phyloP scores from a whole-genome alignment of 2,329 filamentous ascomycete species.

The Huntiella moniliformis region DNA sequence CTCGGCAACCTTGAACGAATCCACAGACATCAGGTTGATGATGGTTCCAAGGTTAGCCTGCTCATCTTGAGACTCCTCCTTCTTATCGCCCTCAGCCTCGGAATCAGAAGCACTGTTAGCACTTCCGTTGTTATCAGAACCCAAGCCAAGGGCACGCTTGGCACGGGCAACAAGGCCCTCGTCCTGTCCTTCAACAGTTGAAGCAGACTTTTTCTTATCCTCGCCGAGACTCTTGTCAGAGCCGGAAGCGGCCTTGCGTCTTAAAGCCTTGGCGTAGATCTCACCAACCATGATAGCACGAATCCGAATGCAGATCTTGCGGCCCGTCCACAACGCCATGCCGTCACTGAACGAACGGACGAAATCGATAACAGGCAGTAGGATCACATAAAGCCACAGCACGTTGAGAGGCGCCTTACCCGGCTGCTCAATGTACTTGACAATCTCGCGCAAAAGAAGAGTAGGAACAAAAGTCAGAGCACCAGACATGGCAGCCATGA shows the following conservation, averaged over 20 bases:
- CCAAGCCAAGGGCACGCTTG: slow-evolving; percentile 40
- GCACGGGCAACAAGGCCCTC: slow-evolving; percentile 28
- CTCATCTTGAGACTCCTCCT: slow-evolving; percentile 31
- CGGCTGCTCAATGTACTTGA: slow-evolving; percentile 84
- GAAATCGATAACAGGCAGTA: slow-evolving; percentile 68
- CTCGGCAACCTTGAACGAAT: slow-evolving; percentile 96
- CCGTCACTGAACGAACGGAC: slow-evolving; percentile 68
- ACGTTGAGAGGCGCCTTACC: slow-evolving; percentile 60
- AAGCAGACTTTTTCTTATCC: slow-evolving; percentile 27
- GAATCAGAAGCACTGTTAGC: slow-evolving; percentile 12
- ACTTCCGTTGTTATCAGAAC: slow-evolving; percentile 19
- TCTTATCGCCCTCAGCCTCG: slow-evolving; percentile 16
- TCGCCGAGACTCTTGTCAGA: slow-evolving; percentile 55
- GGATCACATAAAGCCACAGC: slow-evolving; percentile 86
- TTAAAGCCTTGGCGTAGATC: slow-evolving; percentile 87
- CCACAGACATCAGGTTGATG: slow-evolving; percentile 98
- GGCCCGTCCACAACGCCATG: slow-evolving; percentile 79
- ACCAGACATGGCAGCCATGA: slow-evolving; percentile 62
- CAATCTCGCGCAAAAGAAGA: slow-evolving; percentile 70
- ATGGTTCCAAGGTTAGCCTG: slow-evolving; percentile 94
- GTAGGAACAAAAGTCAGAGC: slow-evolving; percentile 84
- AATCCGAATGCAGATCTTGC: slow-evolving; percentile 82
- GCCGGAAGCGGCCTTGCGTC: slow-evolving; percentile 69
- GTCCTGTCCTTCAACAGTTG: slow-evolving; percentile 15
- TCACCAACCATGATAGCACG: slow-evolving; percentile 93